Evolutionary conservation across 1,284 basidiomycete genomes (phyloP), one percentile per base, ranked within the genome.

Genomic region (Austroboletus novae-zelandiae): DNA sequence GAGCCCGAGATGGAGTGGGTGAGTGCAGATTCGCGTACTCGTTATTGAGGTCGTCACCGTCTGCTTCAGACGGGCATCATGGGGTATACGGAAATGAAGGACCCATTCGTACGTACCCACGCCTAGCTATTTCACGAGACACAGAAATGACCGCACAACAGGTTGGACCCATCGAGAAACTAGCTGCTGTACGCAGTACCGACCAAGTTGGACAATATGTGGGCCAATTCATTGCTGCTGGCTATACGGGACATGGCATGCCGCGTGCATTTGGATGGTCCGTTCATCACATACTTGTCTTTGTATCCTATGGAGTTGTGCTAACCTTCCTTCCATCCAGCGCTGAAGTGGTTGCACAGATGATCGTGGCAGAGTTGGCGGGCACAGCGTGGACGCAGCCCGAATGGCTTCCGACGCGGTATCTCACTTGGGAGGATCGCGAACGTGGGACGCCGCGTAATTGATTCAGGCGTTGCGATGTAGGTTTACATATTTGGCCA

Each of bases 161-260:
- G 86, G 84, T 90, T 35, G 88, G 89, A 7, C 82, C 79, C 1
- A 76, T 89, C 0, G 57, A 77, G 13, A 71, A 69, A 30, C 52
- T 65, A 11, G 43, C 61, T 10, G 31, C 30, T 1, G 32, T 13
- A 3, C 52, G 62, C 13, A 56, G 58, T 1, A 46, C 54, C 7
- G 57, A 60, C 0, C 35, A 36, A 15, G 32, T 57, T 18, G 53
- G 50, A 18, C 44, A 27, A 17, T 75, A 73, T 51, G 56, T 72
- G 9, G 84, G 85, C 0, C 88, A 92, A 56, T 93, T 80, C 57
- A 79, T 93, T 17, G 73, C 84, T 2, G 89, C 84, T 1, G 90
- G 90, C 9, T 91, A 83, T 61, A 75, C 78, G 0, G 89, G 89
- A 0, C 89, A 91, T 58, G 90, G 90, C 0, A 92, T 93, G 88